Conservation (phyloP, 495 filamentous ascomycete species). For the Alectoria sarmentosa region DNA sequence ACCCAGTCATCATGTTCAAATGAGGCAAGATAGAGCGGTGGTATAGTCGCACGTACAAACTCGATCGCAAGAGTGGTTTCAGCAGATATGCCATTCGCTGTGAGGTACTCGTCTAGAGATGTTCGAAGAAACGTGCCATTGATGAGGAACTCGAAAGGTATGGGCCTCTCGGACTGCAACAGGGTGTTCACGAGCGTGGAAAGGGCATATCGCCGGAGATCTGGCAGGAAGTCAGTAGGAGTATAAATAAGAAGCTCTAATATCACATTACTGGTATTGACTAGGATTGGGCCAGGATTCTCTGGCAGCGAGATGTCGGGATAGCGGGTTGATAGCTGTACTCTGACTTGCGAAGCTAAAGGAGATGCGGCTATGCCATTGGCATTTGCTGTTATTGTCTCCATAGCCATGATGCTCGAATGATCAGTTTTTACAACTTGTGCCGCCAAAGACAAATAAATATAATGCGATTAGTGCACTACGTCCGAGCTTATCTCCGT, state of each 20-base stretch:
- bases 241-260: constrained; percentile 1
- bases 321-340: constrained; percentile 53
- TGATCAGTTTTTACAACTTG: no score
- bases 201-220: constrained; percentile 80
- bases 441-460: no score
- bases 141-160: constrained; percentile 94
- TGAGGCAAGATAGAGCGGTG: constrained; percentile 74
- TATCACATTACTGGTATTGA: constrained; percentile 51
- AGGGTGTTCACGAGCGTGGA: constrained; percentile 92
- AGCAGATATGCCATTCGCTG: constrained; percentile 73
- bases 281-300: constrained; percentile 54
- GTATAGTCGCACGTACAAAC: constrained; percentile 86
- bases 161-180: constrained; percentile 64
- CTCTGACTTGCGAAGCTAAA: constrained; percentile 44
- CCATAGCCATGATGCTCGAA: background rate
- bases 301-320: constrained; percentile 55
- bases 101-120: constrained; percentile 83
- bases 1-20: constrained; percentile 98
- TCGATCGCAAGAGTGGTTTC: constrained; percentile 83
- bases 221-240: constrained; percentile 35
- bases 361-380: background rate
- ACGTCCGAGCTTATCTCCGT: constrained; percentile 9
- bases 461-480: background rate
- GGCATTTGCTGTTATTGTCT: background rate
- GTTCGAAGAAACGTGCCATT: constrained; percentile 85